Percentiles rank a stretch among this genome's conserved stretches.
Evolutionary conservation across 371 early-diverging fungal species (phyloP).

Genomic region (Mortierella sp.): DNA sequence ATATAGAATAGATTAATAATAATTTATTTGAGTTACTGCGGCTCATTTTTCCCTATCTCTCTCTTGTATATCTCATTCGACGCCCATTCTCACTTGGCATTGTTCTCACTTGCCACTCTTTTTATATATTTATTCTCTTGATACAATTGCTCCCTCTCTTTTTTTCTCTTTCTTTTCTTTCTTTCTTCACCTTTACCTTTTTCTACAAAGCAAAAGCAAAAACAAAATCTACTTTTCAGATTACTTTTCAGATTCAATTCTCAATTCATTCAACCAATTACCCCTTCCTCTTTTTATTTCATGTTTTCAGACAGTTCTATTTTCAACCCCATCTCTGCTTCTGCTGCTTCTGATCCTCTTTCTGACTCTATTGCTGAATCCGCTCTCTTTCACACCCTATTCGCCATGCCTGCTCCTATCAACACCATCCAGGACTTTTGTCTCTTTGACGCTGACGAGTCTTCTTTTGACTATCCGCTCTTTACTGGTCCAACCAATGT

Average conservation of each 20-base stretch:
- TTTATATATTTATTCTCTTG: constrained; percentile 7
- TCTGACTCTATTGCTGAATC: constrained; percentile 42
- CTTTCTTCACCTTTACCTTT: constrained; percentile 10
- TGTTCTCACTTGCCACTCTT: not conserved
- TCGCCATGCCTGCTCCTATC: constrained; percentile 45
- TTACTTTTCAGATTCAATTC: not conserved
- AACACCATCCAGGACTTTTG: constrained; percentile 55
- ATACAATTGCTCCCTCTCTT: not conserved
- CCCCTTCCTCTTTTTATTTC: constrained; percentile 10
- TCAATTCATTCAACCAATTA: constrained; percentile 10
- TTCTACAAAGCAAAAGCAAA: not conserved
- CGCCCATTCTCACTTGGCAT: constrained; percentile 8
- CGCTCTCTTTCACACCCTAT: constrained; percentile 39
- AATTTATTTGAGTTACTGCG: constrained; percentile 22
- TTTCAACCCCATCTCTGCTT: constrained; percentile 23
- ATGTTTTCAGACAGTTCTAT: constrained; percentile 35
- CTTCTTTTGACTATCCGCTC: constrained; percentile 46
- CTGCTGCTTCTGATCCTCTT: constrained; percentile 14
- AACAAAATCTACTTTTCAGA: not conserved
- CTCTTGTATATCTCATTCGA: not conserved
- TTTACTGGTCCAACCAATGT: constrained; percentile 30
- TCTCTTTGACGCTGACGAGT: constrained; percentile 46
- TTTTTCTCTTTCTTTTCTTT: constrained; percentile 5
- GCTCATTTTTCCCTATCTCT: constrained; percentile 8
- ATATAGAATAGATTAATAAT: not conserved